A percentile compares a stretch with the other conserved stretches of the same genome.
phyloP scores from a whole-genome alignment of 441 rosid genomes.

The Eutrema salsugineum region DNA sequence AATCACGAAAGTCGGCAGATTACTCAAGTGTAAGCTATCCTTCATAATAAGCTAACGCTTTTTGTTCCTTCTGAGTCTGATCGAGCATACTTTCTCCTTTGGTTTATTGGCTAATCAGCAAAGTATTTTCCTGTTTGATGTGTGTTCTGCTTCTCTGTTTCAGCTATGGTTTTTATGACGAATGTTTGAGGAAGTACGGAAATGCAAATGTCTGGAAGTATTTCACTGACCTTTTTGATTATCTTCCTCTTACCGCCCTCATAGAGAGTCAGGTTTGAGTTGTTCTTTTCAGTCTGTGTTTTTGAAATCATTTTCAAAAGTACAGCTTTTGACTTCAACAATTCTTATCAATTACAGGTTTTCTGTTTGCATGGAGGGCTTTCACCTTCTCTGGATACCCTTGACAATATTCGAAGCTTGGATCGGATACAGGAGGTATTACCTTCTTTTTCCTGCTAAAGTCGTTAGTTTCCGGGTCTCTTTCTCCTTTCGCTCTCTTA shows the following conservation, averaged over 20 bases:
- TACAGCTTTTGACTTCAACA: conserved; percentile 22
- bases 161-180: conserved; percentile 99
- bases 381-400: conserved; percentile 93
- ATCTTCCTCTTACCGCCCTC: conserved; percentile 94
- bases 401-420: conserved; percentile 92
- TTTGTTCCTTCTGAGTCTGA: neutral
- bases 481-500: neutral
- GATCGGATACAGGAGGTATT: conserved; percentile 98
- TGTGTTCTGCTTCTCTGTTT: conserved; percentile 19
- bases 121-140: neutral
- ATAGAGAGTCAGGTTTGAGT: conserved; percentile 95
- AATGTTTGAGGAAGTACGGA: conserved; percentile 95
- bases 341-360: conserved; percentile 40
- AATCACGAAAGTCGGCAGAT: conserved; percentile 99
- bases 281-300: conserved; percentile 10
- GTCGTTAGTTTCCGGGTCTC: neutral
- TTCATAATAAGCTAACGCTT: neutral
- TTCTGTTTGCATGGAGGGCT: conserved; percentile 99
- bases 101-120: neutral
- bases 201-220: conserved; percentile 99
- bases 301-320: neutral
- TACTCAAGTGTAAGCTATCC: conserved; percentile 87
- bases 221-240: conserved; percentile 95
- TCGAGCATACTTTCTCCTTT: neutral
- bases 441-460: neutral